Conservation (phyloP, 805 yeast species). For the Tetrapisispora fleetii region DNA sequence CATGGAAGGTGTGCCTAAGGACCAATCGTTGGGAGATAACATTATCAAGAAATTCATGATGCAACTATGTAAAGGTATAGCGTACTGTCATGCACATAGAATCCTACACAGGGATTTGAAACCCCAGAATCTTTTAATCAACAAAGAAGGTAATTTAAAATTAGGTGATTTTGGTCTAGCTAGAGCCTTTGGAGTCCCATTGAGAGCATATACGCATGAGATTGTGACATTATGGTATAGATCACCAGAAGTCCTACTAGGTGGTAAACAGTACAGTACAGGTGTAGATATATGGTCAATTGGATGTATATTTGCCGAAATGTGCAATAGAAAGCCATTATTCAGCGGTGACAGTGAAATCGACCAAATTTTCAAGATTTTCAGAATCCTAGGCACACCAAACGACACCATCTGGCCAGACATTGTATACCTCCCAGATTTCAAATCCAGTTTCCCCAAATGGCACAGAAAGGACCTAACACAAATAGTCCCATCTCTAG, state of each 20-base stretch:
- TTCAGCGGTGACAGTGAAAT: conserved; percentile 96
- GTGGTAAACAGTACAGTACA: conserved; percentile 91
- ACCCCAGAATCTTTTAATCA: conserved; percentile 89
- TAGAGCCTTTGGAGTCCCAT: conserved; percentile 95
- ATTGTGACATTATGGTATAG: conserved; percentile 97
- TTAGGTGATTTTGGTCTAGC: conserved; percentile 96
- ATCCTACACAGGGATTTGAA: conserved; percentile 72
- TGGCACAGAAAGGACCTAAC: conserved; percentile 84
- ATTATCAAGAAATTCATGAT: conserved; percentile 87
- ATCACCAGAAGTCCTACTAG: conserved; percentile 93
- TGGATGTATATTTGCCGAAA: conserved; percentile 95
- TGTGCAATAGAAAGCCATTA: conserved; percentile 95
- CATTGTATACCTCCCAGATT: conserved; percentile 82
- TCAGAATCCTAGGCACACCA: conserved; percentile 93
- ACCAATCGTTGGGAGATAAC: conserved; percentile 79
- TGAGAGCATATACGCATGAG: conserved; percentile 93
- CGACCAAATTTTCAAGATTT: conserved; percentile 85
- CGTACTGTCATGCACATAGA: conserved; percentile 52
- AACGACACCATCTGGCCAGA: conserved; percentile 96
- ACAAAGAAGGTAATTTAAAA: conserved; percentile 81
- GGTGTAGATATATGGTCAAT: conserved; percentile 98
- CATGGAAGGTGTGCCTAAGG: conserved; percentile 84
- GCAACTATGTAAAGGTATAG: conserved; percentile 82
- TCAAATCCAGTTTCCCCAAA: conserved; percentile 70
- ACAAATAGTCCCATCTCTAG: conserved; percentile 69